Evolutionary conservation across 352 stramenopile genomes (phyloP), one percentile per base, ranked within the genome.

Genomic region (Pythium folliculosum): DNA sequence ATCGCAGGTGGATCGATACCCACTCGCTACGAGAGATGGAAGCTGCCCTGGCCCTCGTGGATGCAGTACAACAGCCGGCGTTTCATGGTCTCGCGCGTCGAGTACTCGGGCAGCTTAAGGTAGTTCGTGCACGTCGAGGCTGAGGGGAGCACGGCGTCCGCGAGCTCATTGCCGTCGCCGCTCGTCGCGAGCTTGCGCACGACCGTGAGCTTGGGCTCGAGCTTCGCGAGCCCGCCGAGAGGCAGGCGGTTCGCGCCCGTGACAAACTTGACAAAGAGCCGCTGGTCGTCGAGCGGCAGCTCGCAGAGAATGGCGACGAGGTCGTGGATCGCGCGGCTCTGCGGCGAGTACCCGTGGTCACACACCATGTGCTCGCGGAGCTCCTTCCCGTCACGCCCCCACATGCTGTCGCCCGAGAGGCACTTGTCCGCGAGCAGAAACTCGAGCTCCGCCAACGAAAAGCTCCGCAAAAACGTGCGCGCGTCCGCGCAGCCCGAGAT

Each of bases 31-130:
- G 86, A 94, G n/a, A 92, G 69, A 55, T 92, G 86, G 72, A 94
- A 94, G 69, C 81, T 91, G 70, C 80, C 78, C 63, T 96, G 89
- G 13, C 89, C 89, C 69, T 97, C 87, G 55, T 77, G 74, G 55
- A 97, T 96, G 65, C 87, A 94, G 56, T 94, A 94, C 27, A 88
- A 63, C 45, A 97, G 69, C 12, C 86, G 84, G 40, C 70, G 58
- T 62, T 81, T 77, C 77, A 97, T 87, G 23, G 87, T 64, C 10
- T 88, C 77, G 22, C 85, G 81, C 38, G 82, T 89, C 30, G 83
- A 95, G 70, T 97, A 97, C 48, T 92, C 88, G n/a, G 90, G 90
- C 25, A 97, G 75, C 75, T 97, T 97, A 35, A 97, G 75, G 76
- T 97, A 97, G 65, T 96, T 95, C 32, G 89, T 92, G 69, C 89